A percentile compares a stretch with the other conserved stretches of the same genome.
Conservation (phyloP, 2,329 filamentous ascomycete genomes). For the Colletotrichum chrysophilum region DNA sequence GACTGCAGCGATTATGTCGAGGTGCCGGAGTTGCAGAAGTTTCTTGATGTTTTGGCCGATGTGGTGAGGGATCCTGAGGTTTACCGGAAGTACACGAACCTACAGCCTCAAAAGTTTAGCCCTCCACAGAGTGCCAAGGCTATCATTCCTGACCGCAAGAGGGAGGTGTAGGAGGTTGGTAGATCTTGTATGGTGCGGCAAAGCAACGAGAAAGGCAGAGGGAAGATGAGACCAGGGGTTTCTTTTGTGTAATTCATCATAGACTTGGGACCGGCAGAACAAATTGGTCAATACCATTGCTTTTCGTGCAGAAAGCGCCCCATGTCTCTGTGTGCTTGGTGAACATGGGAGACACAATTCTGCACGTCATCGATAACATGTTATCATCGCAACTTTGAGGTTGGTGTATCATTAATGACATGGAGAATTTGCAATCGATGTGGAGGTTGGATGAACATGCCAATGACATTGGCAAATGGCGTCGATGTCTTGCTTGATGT, state of each 20-base stretch:
- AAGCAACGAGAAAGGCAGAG: not conserved
- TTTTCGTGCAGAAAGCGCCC: not conserved
- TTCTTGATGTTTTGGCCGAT: not conserved
- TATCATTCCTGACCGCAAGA: not conserved
- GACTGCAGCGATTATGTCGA: not conserved
- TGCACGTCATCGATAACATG: rapidly evolving
- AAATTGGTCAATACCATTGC: not conserved
- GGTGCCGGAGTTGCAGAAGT: conserved; percentile 5
- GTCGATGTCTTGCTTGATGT: not conserved
- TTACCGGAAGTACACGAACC: not conserved
- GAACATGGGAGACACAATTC: rapidly evolving
- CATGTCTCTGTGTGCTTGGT: not conserved
- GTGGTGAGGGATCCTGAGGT: not conserved
- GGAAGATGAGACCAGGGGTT: not conserved
- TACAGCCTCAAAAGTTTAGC: not conserved
- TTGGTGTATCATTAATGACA: not conserved
- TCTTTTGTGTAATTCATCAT: not conserved
- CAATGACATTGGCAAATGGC: not conserved
- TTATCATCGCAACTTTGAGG: not conserved
- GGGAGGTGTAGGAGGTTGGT: not conserved
- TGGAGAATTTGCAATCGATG: not conserved
- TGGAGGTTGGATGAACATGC: not conserved
- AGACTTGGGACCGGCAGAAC: not conserved
- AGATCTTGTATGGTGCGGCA: not conserved
- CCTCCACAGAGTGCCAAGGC: not conserved